A percentile compares a stretch with the other conserved stretches of the same genome.
Evolutionary conservation across 1,284 basidiomycete genomes (phyloP).

Genomic region (Paramarasmius palmivorus): DNA sequence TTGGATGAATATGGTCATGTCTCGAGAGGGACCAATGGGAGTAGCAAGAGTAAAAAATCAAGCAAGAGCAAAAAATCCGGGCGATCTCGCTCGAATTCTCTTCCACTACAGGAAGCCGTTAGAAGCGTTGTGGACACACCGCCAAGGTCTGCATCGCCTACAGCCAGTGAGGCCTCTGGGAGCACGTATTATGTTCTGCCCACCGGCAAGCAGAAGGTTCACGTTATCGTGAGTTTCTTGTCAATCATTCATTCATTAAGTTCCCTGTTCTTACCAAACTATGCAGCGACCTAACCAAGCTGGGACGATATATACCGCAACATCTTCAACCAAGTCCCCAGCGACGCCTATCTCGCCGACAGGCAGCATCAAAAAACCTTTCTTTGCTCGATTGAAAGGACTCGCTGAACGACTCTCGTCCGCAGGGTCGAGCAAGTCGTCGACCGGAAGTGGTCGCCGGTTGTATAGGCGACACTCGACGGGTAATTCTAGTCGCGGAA

Average conservation of each 20-base stretch:
- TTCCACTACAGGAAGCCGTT: constrained; percentile 11
- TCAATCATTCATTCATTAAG: constrained; percentile 12
- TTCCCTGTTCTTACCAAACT: constrained; percentile 26
- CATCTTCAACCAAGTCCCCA: constrained; percentile 50
- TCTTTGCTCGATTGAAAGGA: constrained; percentile 47
- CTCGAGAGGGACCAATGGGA: constrained; percentile 31
- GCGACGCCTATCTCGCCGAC: constrained; percentile 37
- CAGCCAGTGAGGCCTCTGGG: constrained; percentile 53
- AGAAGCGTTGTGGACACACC: constrained; percentile 14
- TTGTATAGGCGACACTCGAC: constrained; percentile 48
- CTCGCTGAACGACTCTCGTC: constrained; percentile 44
- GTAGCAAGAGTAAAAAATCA: constrained; percentile 15
- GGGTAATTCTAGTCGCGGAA: constrained; percentile 28
- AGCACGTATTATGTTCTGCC: constrained; percentile 75
- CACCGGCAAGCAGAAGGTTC: constrained; percentile 65
- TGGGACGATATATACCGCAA: constrained; percentile 49
- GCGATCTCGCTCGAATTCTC: constrained; percentile 32
- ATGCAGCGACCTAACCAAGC: constrained; percentile 33
- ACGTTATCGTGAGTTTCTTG: constrained; percentile 59
- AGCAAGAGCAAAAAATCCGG: constrained; percentile 21
- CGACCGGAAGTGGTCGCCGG: constrained; percentile 36
- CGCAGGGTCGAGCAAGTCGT: constrained; percentile 37
- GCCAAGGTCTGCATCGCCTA: constrained; percentile 35
- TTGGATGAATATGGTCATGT: background rate
- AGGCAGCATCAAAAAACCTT: constrained; percentile 41